These are phyloP conservation scores for Leccinum variicolor DNA, from an alignment of 768 basidiomycete species.

Conservation along the genomic window DNA sequence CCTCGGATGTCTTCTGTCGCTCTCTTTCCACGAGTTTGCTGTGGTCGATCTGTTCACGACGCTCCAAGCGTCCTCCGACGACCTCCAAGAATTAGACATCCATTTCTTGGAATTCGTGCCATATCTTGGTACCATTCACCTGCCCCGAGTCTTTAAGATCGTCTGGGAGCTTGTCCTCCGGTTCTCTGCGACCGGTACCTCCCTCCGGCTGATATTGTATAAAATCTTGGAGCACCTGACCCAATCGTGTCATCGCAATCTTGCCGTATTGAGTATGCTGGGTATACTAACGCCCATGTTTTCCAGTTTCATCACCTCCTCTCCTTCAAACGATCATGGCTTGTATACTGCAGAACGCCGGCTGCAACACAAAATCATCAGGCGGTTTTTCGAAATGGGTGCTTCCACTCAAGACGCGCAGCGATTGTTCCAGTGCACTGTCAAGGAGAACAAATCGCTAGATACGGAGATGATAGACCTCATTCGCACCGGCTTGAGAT, in stretches of 20 bases:
- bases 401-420: constrained; percentile 63
- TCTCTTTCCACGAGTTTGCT: constrained; percentile 65
- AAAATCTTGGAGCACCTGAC: constrained; percentile 64
- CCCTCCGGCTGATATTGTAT: constrained; percentile 51
- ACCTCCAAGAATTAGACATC: constrained; percentile 40
- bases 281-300: constrained; percentile 52
- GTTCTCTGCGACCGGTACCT: constrained; percentile 31
- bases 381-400: constrained; percentile 74
- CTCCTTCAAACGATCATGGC: constrained; percentile 14
- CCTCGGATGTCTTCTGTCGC: constrained; percentile 63
- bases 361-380: constrained; percentile 57
- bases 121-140: constrained; percentile 47
- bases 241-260: constrained; percentile 63
- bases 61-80: constrained; percentile 34
- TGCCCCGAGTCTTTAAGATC: constrained; percentile 59
- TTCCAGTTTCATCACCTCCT: constrained; percentile 26
- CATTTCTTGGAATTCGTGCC: constrained; percentile 39
- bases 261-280: constrained; percentile 59
- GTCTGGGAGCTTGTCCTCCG: constrained; percentile 50
- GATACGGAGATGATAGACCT: constrained; percentile 68
- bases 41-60: constrained; percentile 52
- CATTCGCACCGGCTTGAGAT: constrained; percentile 66
- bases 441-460: constrained; percentile 47
- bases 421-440: constrained; percentile 55
- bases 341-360: constrained; percentile 41